phyloP scores from a whole-genome alignment of 163 green algal species.

The Scenedesmus sp. region DNA sequence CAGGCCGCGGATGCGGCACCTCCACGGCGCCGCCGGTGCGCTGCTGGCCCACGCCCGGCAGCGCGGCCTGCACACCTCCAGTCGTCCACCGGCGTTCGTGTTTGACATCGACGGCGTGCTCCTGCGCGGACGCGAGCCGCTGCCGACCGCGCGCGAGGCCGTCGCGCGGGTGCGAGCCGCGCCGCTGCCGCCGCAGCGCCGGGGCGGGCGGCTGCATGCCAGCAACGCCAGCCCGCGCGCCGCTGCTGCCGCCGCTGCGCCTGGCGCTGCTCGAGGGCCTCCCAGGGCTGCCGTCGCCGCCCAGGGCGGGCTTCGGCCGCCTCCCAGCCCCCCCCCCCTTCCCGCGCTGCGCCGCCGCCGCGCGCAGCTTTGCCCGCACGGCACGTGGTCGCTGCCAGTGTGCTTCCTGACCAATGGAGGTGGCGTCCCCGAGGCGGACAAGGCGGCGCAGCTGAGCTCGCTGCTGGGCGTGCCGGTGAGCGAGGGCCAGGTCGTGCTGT shows the following conservation, averaged over 20 bases:
- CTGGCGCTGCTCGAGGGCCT: too few relatives aligned
- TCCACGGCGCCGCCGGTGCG: too few relatives aligned
- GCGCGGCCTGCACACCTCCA: not conserved
- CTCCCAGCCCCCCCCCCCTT: too few relatives aligned
- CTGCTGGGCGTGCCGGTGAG: conserved; percentile 69
- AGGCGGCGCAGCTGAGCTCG: conserved; percentile 72
- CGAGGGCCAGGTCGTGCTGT: conserved; percentile 74
- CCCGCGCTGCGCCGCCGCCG: too few relatives aligned
- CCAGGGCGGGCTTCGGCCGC: too few relatives aligned
- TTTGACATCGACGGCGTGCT: conserved; percentile 90
- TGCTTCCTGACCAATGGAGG: conserved; percentile 90
- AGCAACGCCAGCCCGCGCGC: too few relatives aligned
- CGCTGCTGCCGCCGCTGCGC: too few relatives aligned
- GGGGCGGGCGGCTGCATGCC: too few relatives aligned
- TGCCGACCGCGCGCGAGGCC: conserved; percentile 60
- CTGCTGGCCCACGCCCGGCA: too few relatives aligned
- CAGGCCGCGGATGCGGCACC: too few relatives aligned
- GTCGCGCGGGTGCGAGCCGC: conserved; percentile 54
- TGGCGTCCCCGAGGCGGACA: conserved; percentile 71
- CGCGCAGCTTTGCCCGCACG: conserved; percentile 43
- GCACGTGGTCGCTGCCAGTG: conserved; percentile 60
- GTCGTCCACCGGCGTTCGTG: conserved; percentile 60
- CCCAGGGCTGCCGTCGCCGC: too few relatives aligned
- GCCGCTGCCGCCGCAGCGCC: too few relatives aligned
- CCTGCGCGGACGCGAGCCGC: conserved; percentile 62